Conservation (phyloP, 768 basidiomycete genomes). For the Collybia sordida region DNA sequence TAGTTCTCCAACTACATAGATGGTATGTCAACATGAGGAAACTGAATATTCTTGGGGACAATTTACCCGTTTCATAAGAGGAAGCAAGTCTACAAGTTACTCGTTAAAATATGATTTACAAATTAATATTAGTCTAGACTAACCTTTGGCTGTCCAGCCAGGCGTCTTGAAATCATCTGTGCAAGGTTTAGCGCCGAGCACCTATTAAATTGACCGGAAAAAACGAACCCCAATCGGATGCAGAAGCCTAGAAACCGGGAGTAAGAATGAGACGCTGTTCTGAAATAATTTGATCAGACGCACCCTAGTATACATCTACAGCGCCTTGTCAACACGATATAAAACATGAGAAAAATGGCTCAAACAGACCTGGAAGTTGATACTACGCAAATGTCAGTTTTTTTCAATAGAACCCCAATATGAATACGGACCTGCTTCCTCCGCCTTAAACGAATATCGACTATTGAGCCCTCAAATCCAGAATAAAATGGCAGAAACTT, state of each 20-base stretch:
- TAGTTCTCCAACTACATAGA: conserved; percentile 65
- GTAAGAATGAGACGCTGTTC: not conserved
- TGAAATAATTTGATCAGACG: not conserved
- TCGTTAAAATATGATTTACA: not conserved
- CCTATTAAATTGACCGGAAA: not conserved
- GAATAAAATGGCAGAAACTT: conserved; percentile 4
- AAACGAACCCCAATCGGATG: conserved; percentile 64
- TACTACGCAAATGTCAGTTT: conserved; percentile 33
- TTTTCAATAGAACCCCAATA: not conserved
- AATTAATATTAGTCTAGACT: not conserved
- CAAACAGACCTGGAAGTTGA: conserved; percentile 64
- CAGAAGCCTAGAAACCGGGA: conserved; percentile 46
- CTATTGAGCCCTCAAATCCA: no score
- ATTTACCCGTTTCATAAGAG: conserved; percentile 67
- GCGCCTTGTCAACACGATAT: not conserved
- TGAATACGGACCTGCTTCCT: conserved; percentile 46
- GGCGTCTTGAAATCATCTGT: conserved; percentile 72
- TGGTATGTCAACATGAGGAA: not conserved
- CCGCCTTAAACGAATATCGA: conserved; percentile 34
- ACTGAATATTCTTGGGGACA: not conserved
- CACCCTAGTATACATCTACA: conserved; percentile 67
- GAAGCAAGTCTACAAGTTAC: conserved; percentile 51
- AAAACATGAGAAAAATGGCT: not conserved
- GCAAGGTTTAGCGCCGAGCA: conserved; percentile 16
- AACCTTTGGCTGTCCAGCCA: conserved; percentile 67